Evolutionary conservation across 148 eudicot genomes (phyloP).

Genomic region (Diospyros lotus): DNA sequence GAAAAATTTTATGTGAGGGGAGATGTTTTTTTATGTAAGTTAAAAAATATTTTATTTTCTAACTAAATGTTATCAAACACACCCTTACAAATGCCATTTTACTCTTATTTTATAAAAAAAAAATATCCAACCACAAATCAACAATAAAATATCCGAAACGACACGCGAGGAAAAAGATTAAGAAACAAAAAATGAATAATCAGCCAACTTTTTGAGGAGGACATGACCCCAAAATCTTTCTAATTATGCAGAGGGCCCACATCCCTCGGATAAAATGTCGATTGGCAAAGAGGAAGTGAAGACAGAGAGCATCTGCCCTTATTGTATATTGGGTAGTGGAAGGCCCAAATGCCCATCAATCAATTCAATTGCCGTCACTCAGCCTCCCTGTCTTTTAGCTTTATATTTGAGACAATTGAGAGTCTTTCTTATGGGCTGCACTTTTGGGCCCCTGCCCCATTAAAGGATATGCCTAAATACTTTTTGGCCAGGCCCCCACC

Average conservation of each 20-base stretch:
- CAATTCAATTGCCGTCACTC: neutral
- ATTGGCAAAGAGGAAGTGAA: neutral
- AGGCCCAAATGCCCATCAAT: slow-evolving; percentile 16
- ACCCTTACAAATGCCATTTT: too few relatives aligned
- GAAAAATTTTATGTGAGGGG: too few relatives aligned
- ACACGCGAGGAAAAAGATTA: too few relatives aligned
- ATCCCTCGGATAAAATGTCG: neutral
- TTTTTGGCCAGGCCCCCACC: slow-evolving; percentile 7
- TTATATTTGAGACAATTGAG: neutral
- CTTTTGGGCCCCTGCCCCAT: slow-evolving; percentile 12
- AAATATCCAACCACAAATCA: too few relatives aligned
- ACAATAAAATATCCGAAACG: too few relatives aligned
- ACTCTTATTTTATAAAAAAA: too few relatives aligned
- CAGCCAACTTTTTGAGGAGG: neutral
- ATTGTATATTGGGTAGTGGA: neutral
- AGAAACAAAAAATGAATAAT: too few relatives aligned
- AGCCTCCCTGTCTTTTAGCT: neutral
- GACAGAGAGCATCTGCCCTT: slow-evolving; percentile 9
- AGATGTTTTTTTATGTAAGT: too few relatives aligned
- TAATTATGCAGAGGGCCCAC: too few relatives aligned
- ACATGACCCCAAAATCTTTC: neutral
- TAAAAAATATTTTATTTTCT: too few relatives aligned
- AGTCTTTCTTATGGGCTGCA: neutral
- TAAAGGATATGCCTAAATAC: neutral
- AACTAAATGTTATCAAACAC: too few relatives aligned